Evolutionary conservation across 768 basidiomycete species (phyloP).

Genomic region (Tephrocybe sp.): DNA sequence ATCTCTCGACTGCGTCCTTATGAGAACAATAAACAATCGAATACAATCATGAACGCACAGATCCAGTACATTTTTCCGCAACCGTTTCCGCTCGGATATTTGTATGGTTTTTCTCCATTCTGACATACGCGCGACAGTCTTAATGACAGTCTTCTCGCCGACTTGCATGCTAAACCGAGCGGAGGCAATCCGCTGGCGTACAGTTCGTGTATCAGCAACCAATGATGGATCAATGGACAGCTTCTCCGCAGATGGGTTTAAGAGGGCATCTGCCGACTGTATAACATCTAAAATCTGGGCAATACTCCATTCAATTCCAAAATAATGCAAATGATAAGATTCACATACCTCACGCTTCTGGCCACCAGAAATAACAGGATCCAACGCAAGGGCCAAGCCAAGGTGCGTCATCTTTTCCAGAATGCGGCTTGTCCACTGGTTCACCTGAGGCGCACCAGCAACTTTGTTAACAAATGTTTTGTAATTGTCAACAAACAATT

Average conservation of each 20-base stretch:
- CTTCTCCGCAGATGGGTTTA: conserved; percentile 48
- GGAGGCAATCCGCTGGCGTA: conserved; percentile 53
- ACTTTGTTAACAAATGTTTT: conserved; percentile 52
- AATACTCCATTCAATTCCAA: conserved; percentile 4
- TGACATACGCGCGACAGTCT: conserved; percentile 59
- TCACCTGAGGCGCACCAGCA: conserved; percentile 34
- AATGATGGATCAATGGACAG: conserved; percentile 54
- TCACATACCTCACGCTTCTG: conserved; percentile 72
- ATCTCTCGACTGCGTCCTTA: conserved; percentile 83
- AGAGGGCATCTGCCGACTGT: conserved; percentile 49
- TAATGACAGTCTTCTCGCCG: conserved; percentile 61
- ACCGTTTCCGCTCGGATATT: conserved; percentile 66
- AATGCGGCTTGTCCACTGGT: conserved; percentile 48
- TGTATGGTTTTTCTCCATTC: conserved; percentile 77
- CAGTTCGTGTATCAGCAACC: conserved; percentile 50
- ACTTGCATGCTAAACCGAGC: conserved; percentile 62
- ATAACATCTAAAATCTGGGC: conserved; percentile 57
- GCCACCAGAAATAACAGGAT: conserved; percentile 54
- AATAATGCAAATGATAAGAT: not conserved
- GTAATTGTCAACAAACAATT: conserved; percentile 66
- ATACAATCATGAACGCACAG: conserved; percentile 63
- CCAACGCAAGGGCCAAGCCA: conserved; percentile 65
- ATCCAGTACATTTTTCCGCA: conserved; percentile 73
- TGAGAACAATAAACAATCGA: not conserved
- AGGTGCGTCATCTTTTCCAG: conserved; percentile 73